Base-by-base conservation (phyloP, 2,329 filamentous ascomycete species). In the Westerdykella sp. region DNA sequence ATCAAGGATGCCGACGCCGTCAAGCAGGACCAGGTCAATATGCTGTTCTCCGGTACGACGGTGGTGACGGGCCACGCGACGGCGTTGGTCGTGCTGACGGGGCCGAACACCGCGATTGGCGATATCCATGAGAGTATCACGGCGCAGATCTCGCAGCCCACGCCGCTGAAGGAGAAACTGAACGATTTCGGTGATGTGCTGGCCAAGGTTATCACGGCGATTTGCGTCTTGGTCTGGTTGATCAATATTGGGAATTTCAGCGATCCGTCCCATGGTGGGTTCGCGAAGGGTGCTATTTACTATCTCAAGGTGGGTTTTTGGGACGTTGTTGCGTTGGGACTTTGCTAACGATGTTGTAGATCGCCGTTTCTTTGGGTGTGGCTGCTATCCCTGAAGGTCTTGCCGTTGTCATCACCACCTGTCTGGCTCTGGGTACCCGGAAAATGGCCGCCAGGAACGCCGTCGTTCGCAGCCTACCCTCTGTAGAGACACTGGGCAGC, bases 371-470 rank as follows among this genome's bases (percentile, higher is more conserved):
- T 39, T 85, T 98, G 31, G 94, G 93, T 69, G 93, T 98, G 34
- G 93, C 93, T 37, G 93, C 94, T 53, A 98, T 98, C 62, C 93
- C 93, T 0, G 93, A 98, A 72, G 93, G 94, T 68, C 79, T 98
- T 37, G 93, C 93, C 25, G 93, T 97, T 41, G 94, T 98, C 54
- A 98, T 98, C 56, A 98, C 93, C n/a, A 97, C 93, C 23, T 98
- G 93, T 69, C 75, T 98, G 48, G 93, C 93, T 50, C 78, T 98
- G 25, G 93, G 94, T 56, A 98, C 94, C 4, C 83, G 93, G 53
- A 97, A 95, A 73, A 98, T 98, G 94, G 94, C 93, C 15, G 87
- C 89, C 46, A 97, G 95, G 76, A 97, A 97, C 62, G 93, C 93
- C 6, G 90, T 98, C 31, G 94, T 98, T 45, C 83, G 94, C 68